These are phyloP conservation scores for Ochetophila trinervis DNA, from an alignment of 306 rosid species.

Conservation along the genomic window DNA sequence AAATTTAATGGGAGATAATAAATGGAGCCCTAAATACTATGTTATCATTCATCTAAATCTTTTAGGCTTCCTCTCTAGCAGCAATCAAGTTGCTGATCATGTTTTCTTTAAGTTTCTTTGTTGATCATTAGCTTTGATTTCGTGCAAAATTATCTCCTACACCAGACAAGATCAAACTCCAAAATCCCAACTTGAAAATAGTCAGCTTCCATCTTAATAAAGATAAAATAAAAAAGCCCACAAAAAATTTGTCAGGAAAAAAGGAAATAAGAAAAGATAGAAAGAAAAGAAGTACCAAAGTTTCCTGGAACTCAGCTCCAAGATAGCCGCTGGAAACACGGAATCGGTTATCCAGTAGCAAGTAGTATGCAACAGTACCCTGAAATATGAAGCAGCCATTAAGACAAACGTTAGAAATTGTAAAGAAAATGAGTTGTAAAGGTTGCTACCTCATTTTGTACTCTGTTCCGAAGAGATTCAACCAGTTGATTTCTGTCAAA, in stretches of 20 bases:
- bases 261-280: background rate
- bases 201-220: too few species aligned
- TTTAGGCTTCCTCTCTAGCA: too few species aligned
- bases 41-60: too few species aligned
- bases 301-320: conserved; percentile 91
- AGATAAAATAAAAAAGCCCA: background rate
- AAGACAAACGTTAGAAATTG: conserved; percentile 19
- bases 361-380: conserved; percentile 92
- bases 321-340: conserved; percentile 88
- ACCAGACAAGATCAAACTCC: background rate
- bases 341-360: conserved; percentile 73
- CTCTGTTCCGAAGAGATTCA: conserved; percentile 76
- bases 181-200: too few species aligned
- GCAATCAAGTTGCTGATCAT: too few species aligned
- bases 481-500: conserved; percentile 65
- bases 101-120: too few species aligned
- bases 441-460: conserved; percentile 70
- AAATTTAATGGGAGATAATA: too few species aligned
- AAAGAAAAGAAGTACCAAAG: conserved; percentile 45
- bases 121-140: too few species aligned
- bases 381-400: conserved; percentile 39
- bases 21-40: too few species aligned
- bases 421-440: conserved; percentile 18
- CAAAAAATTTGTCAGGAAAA: background rate
- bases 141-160: too few species aligned